Base-by-base conservation (phyloP, 2,329 filamentous ascomycete genomes). In the Alternaria sp. region DNA sequence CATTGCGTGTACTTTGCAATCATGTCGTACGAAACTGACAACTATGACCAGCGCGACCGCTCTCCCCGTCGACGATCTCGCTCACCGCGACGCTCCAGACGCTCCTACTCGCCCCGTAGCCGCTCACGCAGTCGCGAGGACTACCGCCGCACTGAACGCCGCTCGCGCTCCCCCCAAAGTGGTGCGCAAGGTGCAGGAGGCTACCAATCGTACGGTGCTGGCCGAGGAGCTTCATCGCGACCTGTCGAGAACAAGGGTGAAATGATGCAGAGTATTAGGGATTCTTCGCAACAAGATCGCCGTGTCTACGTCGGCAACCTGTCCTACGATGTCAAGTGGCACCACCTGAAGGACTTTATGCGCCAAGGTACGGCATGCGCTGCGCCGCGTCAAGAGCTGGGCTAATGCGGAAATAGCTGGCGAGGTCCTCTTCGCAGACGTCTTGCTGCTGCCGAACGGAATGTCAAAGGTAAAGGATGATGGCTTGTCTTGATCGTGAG, bases 391-490 rank as follows among this genome's bases (percentile, higher is more conserved):
- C 61, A 61, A 67, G 67, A 70, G 59, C 45, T 57, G 57, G 67
- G 73, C 80, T 82, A 76, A 82, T 77, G 62, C 67, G 57, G 66
- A 71, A 79, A 75, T 84, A 98, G 96, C 96, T 86, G 96, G 96
- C 88, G 95, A 98, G 84, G 96, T 99, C 83, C 90, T 98, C 86
- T 99, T 97, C 86, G 96, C 96, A 86, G 96, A 99, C 88, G 96
- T 99, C 81, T 90, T 99, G 85, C 88, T 97, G 84, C 93, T 99
- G 91, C 96, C 96, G 80, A 99, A 99, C 89, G 96, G 96, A 94
- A 99, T 99, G 96, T 98, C 95, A 93, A 99, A 99, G 95, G 95
- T 98, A 94, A 93, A 93, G 93, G 93, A 91, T 89, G 90, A 88
- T 90, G 91, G 91, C 89, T 92, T 92, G 92, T 90, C 85, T 72